A percentile compares a stretch with the other conserved stretches of the same genome.
Conservation (phyloP, 2,329 filamentous ascomycete species). For the Trichoderma oligosporum region DNA sequence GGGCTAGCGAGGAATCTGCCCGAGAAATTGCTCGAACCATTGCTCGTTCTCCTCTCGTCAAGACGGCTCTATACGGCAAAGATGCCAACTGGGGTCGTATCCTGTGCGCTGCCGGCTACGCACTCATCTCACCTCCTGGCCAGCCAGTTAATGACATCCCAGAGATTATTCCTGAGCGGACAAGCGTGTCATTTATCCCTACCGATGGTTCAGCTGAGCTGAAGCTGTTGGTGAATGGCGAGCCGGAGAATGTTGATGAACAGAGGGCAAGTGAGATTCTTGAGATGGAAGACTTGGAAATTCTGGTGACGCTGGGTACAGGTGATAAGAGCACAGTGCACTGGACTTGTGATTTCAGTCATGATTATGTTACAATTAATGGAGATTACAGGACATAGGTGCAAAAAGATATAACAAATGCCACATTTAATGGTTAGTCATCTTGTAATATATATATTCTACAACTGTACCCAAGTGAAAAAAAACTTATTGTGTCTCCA, state of each 20-base stretch:
- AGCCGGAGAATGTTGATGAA: conserved; percentile 78
- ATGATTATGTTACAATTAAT: conserved; percentile 72
- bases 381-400: conserved; percentile 61
- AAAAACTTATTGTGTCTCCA: not conserved
- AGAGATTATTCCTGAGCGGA: conserved; percentile 64
- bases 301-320: conserved; percentile 68
- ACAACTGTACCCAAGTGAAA: not conserved
- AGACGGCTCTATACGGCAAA: conserved; percentile 93
- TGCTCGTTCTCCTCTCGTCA: conserved; percentile 87
- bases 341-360: conserved; percentile 85
- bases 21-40: conserved; percentile 82
- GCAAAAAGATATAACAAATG: not conserved
- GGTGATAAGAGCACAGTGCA: conserved; percentile 66
- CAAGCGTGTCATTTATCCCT: conserved; percentile 75
- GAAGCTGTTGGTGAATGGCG: conserved; percentile 72
- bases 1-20: conserved; percentile 65
- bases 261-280: conserved; percentile 71
- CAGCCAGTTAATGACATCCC: conserved; percentile 55
- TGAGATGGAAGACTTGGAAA: conserved; percentile 73
- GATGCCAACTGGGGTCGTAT: conserved; percentile 99
- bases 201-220: conserved; percentile 72
- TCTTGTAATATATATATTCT: not conserved
- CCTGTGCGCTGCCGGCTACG: conserved; percentile 87
- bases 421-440: not conserved
- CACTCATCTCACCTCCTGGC: conserved; percentile 57